Percentiles rank a stretch among this genome's conserved stretches.
phyloP scores from a whole-genome alignment of 2,329 filamentous ascomycete species.

The Penicillium decumbens region DNA sequence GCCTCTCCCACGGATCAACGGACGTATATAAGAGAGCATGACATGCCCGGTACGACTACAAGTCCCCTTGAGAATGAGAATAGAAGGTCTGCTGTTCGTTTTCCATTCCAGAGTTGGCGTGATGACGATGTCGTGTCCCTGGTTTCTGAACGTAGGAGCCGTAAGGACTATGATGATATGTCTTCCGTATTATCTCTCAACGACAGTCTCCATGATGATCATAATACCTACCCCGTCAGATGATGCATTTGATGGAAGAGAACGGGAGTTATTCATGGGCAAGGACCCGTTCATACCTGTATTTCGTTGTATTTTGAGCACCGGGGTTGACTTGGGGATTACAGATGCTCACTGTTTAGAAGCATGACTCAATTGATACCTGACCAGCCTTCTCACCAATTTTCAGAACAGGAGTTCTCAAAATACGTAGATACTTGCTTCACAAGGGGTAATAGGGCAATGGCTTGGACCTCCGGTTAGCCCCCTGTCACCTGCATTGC shows the following conservation, averaged over 20 bases:
- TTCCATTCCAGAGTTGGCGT: slow-evolving; percentile 21
- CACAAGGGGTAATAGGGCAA: no score
- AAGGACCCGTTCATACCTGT: not conserved
- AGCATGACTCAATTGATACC: not conserved
- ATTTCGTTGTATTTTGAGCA: slow-evolving; percentile 3
- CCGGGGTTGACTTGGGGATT: slow-evolving; percentile 1
- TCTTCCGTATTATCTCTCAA: slow-evolving; percentile 33
- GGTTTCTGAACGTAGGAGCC: slow-evolving; percentile 17
- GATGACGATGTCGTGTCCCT: slow-evolving; percentile 26
- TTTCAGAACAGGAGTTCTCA: not conserved
- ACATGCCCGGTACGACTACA: not conserved
- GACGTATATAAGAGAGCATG: slow-evolving; percentile 9
- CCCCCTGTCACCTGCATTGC: not conserved
- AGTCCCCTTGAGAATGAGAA: not conserved
- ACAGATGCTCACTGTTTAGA: not conserved
- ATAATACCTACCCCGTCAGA: not conserved
- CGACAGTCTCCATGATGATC: slow-evolving; percentile 6
- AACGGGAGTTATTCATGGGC: not conserved
- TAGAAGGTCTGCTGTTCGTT: slow-evolving; percentile 3
- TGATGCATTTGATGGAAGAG: not conserved
- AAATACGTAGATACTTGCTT: not conserved
- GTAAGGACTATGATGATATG: slow-evolving; percentile 25
- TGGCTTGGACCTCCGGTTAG: no score
- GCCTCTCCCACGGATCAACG: slow-evolving; percentile 12
- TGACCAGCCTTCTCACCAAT: no score